A percentile compares a stretch with the other conserved stretches of the same genome.
Conservation (phyloP, 306 rosid genomes). For the Gastrolobium bilobum region DNA sequence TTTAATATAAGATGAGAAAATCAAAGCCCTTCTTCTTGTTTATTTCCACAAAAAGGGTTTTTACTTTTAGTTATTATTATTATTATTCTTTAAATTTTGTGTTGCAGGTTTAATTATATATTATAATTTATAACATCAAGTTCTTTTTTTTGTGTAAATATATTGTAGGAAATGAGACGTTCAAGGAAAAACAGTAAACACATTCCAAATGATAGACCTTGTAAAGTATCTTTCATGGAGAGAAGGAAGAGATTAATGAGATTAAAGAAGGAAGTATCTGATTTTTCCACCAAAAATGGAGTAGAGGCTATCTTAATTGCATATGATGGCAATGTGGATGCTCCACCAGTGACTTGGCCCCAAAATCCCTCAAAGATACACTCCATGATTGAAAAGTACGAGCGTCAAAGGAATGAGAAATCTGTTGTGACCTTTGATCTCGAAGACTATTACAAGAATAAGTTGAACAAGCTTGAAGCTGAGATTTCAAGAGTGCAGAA, state of each 20-base stretch:
- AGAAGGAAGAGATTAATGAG: conserved; percentile 29
- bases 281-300: neutral
- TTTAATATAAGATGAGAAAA: too few species aligned
- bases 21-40: too few species aligned
- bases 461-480: conserved; percentile 17
- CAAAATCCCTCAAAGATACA: neutral
- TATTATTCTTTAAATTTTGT: too few species aligned
- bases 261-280: neutral
- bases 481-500: conserved; percentile 27
- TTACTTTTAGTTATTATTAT: too few species aligned
- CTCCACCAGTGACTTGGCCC: neutral
- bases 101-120: too few species aligned
- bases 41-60: too few species aligned
- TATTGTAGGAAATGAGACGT: conserved; percentile 38
- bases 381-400: neutral
- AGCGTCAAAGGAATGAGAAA: neutral
- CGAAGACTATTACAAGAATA: conserved; percentile 3
- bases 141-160: too few species aligned
- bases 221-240: neutral
- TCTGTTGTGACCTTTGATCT: neutral
- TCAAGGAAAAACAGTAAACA: neutral
- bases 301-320: neutral
- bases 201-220: neutral
- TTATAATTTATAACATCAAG: too few species aligned
- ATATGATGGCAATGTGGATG: neutral